Evolutionary conservation across 2,329 filamentous ascomycete genomes (phyloP), one percentile per base, ranked within the genome.

Genomic region (Polytolypa hystricis): DNA sequence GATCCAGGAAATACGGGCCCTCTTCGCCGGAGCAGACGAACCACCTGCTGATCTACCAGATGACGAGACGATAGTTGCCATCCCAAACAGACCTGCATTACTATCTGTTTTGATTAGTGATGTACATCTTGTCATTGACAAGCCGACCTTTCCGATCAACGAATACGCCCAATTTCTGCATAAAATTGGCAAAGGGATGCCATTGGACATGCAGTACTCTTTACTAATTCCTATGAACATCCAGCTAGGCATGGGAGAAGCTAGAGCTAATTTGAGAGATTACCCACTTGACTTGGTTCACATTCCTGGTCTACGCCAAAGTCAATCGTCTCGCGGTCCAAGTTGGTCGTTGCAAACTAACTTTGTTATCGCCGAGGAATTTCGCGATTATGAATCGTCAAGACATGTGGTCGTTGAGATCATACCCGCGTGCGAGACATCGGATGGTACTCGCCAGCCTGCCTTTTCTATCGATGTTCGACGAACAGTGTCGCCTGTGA

Each of bases 291-390:
- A 93, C 3, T 66, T 98, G 17, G 58, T 98, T 19, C 91, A 98
- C 55, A 83, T 98, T 14, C 91, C 93, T 0, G 73, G 80, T 0
- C 74, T 95, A 42, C 81, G 84, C 42, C 67, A 77, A 11, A 80
- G 79, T 0, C 89, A 96, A 54, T 84, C 86, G 1, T 74, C 81
- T 4, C 76, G 83, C 38, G 61, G 87, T 20, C 79, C 84, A n/a
- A 81, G 86, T 34, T 74, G 93, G 55, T 85, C 83, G 1, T 66
- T 98, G 36, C 81, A 77, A 47, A 83, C 87, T 1, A 84, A 98
- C 52, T 95, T 98, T 55, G 87, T 98, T 4, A 80, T 98, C 42
- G 93, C 86, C 0, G 91, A 98, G 61, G 93, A 98, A 56, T 94
- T 79, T 49, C 74, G 86, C 42, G 83, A 85, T 14, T 61, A 74